phyloP scores from a whole-genome alignment of 306 rosid species.

The Sesbania bispinosa region DNA sequence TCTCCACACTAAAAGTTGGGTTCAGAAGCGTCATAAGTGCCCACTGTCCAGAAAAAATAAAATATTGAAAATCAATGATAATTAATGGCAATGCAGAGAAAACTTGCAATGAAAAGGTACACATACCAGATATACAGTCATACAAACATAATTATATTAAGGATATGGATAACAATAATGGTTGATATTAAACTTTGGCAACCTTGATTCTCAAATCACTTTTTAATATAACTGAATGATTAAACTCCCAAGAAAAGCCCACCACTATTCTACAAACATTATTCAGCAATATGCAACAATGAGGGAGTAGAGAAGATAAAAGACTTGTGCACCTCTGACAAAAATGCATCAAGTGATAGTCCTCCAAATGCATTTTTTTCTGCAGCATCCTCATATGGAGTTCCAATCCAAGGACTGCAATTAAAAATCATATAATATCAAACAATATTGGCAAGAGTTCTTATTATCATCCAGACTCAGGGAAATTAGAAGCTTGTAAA shows the following conservation, averaged over 20 bases:
- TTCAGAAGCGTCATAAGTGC: conserved; percentile 86
- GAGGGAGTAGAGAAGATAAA: not conserved
- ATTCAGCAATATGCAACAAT: not conserved
- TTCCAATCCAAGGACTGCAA: conserved; percentile 78
- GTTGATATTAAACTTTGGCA: not conserved
- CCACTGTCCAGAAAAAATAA: conserved; percentile 59
- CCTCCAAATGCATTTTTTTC: conserved; percentile 86
- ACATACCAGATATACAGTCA: not conserved
- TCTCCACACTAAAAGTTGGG: conserved; percentile 79
- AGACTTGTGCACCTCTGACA: conserved; percentile 45
- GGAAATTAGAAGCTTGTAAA: conserved; percentile 18
- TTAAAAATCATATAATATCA: conserved; percentile 26
- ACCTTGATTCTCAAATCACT: not conserved
- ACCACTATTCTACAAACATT: not conserved
- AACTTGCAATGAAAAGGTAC: not conserved
- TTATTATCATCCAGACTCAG: not conserved
- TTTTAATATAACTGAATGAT: not conserved
- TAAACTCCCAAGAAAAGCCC: not conserved
- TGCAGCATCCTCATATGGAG: conserved; percentile 69
- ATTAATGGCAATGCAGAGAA: not conserved
- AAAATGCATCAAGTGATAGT: conserved; percentile 75
- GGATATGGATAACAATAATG: not conserved
- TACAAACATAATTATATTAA: not conserved
- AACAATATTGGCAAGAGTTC: conserved; percentile 1
- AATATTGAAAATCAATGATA: not conserved